Percentiles rank a stretch among this genome's conserved stretches.
Conservation (phyloP, 2,329 filamentous ascomycete species). For the Colletotrichum sp. region DNA sequence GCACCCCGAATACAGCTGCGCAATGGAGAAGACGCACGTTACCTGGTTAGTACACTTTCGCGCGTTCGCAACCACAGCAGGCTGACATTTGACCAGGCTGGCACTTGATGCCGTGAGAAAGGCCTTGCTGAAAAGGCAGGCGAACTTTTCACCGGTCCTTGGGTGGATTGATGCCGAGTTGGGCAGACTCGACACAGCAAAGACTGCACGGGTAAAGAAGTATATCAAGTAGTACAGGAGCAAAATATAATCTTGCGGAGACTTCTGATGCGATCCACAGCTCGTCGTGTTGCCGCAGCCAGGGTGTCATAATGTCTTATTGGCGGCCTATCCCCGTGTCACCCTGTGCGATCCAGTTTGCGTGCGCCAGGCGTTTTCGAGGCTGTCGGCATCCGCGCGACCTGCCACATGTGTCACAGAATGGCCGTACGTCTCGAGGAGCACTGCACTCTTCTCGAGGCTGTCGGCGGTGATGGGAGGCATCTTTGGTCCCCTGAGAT, state of each 20-base stretch:
- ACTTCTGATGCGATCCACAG: not conserved
- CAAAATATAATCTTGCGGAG: not conserved
- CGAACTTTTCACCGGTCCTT: constrained; percentile 9
- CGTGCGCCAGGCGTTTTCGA: not conserved
- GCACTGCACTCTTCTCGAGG: not conserved
- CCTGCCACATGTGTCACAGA: not conserved
- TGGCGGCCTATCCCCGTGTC: not conserved
- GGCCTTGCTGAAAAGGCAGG: constrained; percentile 1
- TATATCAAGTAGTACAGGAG: not conserved
- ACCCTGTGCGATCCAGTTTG: not conserved
- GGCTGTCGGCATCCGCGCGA: not conserved
- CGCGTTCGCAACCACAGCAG: not conserved
- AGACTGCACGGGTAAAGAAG: not conserved
- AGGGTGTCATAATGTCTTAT: not conserved
- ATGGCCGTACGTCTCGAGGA: not conserved
- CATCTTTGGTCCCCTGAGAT: not conserved
- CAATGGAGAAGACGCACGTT: constrained; percentile 64
- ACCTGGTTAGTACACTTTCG: constrained; percentile 57
- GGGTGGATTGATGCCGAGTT: constrained; percentile 11
- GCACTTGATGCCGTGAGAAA: constrained; percentile 10
- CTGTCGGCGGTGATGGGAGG: not conserved
- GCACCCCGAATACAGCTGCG: constrained; percentile 61
- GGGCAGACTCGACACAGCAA: not conserved
- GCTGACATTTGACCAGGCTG: not conserved
- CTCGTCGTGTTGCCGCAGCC: not conserved